Percentiles rank a stretch among this genome's conserved stretches.
These are phyloP conservation scores for Sarocladiaceae sp. DNA, from an alignment of 2,329 filamentous ascomycete species.

Conservation along the genomic window DNA sequence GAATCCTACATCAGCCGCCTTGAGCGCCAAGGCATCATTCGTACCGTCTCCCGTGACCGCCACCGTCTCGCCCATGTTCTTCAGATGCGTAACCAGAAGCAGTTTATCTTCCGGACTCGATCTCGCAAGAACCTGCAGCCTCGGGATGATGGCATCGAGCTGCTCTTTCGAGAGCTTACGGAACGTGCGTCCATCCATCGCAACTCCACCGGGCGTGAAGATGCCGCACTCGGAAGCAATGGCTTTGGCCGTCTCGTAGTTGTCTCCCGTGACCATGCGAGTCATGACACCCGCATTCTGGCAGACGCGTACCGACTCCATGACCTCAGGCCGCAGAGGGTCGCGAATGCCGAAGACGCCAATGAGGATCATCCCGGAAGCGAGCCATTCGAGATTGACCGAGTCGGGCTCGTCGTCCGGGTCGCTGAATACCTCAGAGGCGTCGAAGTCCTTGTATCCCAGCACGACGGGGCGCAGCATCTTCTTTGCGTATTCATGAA, in stretches of 20 bases:
- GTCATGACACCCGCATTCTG: constrained; percentile 57
- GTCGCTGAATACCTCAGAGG: constrained; percentile 38
- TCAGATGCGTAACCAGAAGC: constrained; percentile 56
- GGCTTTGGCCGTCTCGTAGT: constrained; percentile 16
- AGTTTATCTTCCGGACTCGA: constrained; percentile 66
- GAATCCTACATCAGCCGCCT: constrained; percentile 61
- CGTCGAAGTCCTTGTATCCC: constrained; percentile 66
- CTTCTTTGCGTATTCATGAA: constrained; percentile 50
- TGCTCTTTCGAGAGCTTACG: constrained; percentile 45
- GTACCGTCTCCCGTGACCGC: constrained; percentile 62
- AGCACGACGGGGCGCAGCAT: constrained; percentile 72
- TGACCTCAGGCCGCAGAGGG: constrained; percentile 53
- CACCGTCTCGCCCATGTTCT: constrained; percentile 59
- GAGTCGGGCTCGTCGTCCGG: constrained; percentile 48
- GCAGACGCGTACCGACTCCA: constrained; percentile 52
- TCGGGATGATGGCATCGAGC: constrained; percentile 46
- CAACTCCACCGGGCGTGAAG: constrained; percentile 50
- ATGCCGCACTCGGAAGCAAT: constrained; percentile 54
- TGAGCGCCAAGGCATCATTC: constrained; percentile 60
- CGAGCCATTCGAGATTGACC: constrained; percentile 5
- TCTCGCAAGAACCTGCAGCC: constrained; percentile 61
- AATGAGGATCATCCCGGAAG: constrained; percentile 63
- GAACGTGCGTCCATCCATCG: constrained; percentile 51
- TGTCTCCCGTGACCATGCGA: constrained; percentile 50
- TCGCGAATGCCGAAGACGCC: constrained; percentile 62